These are phyloP conservation scores for Pelargonium citronellum DNA, from an alignment of 441 rosid species.

Conservation along the genomic window DNA sequence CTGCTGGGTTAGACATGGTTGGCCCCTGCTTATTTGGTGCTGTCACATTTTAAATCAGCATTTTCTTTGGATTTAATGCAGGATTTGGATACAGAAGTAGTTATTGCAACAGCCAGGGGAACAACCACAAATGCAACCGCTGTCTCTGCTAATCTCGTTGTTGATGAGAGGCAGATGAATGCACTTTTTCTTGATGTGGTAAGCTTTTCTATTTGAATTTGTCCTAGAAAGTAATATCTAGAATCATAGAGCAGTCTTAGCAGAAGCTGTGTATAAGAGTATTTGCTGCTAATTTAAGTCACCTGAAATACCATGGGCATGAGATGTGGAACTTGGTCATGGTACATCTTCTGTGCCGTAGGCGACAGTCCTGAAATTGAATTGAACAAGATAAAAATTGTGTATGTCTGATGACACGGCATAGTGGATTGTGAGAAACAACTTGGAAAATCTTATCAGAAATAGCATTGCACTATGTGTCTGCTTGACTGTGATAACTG, in stretches of 20 bases:
- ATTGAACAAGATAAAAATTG: too few species aligned
- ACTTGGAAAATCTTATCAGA: not conserved
- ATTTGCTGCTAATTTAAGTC: not conserved
- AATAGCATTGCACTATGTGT: not conserved
- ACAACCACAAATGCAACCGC: constrained; percentile 58
- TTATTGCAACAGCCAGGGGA: constrained; percentile 80
- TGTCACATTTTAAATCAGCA: not conserved
- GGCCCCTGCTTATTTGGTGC: not conserved
- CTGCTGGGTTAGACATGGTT: not conserved
- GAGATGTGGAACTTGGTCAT: not conserved
- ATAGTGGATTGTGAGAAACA: not conserved
- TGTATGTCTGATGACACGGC: not conserved
- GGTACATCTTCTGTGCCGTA: not conserved
- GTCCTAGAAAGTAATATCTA: not conserved
- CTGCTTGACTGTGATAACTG: not conserved
- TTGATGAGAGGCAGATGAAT: constrained; percentile 97
- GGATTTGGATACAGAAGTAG: constrained; percentile 84
- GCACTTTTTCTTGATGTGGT: constrained; percentile 95
- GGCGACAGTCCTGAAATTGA: too few species aligned
- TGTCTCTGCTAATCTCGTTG: constrained; percentile 74
- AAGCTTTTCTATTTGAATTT: constrained; percentile 24
- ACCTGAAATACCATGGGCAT: not conserved
- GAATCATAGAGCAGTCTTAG: not conserved
- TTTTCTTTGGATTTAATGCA: constrained; percentile 25
- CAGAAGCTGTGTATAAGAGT: not conserved